Base-by-base conservation (phyloP, 2,329 filamentous ascomycete species). In the Tolypocladium cylindrosporum region DNA sequence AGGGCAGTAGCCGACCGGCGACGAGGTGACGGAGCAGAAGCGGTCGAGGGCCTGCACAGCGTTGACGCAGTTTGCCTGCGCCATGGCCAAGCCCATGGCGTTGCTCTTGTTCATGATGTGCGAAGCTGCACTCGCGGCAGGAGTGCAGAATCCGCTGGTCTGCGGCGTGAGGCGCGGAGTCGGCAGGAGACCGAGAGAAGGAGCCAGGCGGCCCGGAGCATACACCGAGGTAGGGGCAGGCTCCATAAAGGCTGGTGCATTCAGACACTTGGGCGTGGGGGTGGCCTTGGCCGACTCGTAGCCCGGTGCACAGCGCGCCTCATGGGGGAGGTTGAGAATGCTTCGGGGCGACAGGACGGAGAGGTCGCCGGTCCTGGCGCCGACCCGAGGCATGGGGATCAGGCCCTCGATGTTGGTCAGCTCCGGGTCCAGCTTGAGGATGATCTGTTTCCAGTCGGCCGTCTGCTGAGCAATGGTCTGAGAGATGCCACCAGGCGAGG, bases 21-120 rank as follows among this genome's bases (percentile, higher is more conserved):
- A 85, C 4, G 79, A 78, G 4, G 74, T 75, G 58, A 73, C 72
- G 16, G 74, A 71, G 27, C 68, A 68, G 74, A 81, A 81, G 62
- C 79, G 78, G 59, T 86, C 83, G 48, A 81, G 67, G 43, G 72
- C 73, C 64, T 84, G 81, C 27, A 75, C 66, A 31, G 77, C 72
- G 61, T 67, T 75, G 51, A 74, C 66, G 61, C 67, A 78, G 31
- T 74, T 77, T 11, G 76, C 80, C 61, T 85, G 82, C 2, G 80
- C 74, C 78, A 86, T 81, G 34, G 83, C 84, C 61, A 81, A 72
- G 57, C 81, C 75, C 83, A 86, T 87, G 0, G 83, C 81, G n/a
- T 75, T 77, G 61, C 74, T 71, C 62, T 76, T 78, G 61, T 75
- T 71, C 50, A 81, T 72, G 54, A 82, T 70, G 55, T 77, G 75